Base-by-base conservation (phyloP, 768 basidiomycete species). In the Calvatia gigantea region DNA sequence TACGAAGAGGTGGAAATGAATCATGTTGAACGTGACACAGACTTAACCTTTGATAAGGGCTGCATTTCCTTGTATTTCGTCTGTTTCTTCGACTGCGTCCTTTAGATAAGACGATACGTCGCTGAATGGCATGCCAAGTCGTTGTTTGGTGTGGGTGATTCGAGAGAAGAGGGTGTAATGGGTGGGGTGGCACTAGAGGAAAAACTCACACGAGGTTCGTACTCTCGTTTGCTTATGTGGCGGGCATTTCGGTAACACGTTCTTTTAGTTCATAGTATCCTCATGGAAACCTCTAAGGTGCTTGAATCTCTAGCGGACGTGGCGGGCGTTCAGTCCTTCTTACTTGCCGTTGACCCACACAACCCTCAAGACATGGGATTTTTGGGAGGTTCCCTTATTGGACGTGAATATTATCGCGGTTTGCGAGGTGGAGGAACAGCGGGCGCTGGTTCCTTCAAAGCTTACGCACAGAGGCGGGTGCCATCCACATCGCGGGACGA, bases 331-430 rank as follows among this genome's bases (percentile, higher is more conserved):
- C 82, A 89, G 41, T 83, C 86, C 0, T 84, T 87, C 61, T 58
- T 87, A 37, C 73, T 89, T 3, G 81, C 81, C 1, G 78, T 87
- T 25, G 78, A 86, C 60, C 81, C 84, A 4, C 60, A 61, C 12
- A 73, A 80, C 58, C 61, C 70, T 11, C 56, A 67, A 0, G 80
- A 83, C 61, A 67, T 69, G 27, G 82, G 84, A 0, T 87, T 87
- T 66, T 71, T 89, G 5, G 86, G 86, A 6, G 86, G 86, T 3
- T 81, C 84, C 1, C 41, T 79, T 3, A 61, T 71, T 6, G 86
- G 85, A 5, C 75, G 84, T 37, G 84, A 86, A 56, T 89, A 84
- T 59, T 89, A 85, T 85, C 72, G 83, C 17, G 76, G 79, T 11
- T 65, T 85, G 54, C 69, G 85, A 51, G 74, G 77, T 12, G 84